Percentiles rank a stretch among this genome's conserved stretches.
These are phyloP conservation scores for Phytophthora europaea DNA, from an alignment of 352 stramenopile genomes.

Conservation along the genomic window DNA sequence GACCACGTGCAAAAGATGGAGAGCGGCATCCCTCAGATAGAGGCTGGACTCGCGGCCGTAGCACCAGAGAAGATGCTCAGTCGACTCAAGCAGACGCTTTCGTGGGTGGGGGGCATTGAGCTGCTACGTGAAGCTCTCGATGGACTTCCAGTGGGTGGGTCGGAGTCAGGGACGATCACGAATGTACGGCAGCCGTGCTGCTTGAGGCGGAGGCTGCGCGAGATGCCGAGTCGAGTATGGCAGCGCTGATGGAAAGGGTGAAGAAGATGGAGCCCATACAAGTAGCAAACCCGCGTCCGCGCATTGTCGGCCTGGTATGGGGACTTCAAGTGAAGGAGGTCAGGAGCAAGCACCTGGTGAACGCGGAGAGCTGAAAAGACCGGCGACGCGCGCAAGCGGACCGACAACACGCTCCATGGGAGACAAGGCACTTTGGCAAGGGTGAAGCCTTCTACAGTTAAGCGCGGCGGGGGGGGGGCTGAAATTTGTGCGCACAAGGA, in stretches of 20 bases:
- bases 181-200: neutral
- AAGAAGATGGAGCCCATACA: neutral
- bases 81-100: neutral
- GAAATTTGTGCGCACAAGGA: too few relatives aligned
- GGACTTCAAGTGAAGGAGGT: neutral
- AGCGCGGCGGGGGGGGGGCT: too few relatives aligned
- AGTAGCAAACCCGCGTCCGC: neutral
- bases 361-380: neutral
- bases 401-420: neutral
- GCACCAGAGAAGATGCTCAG: slow-evolving; percentile 23
- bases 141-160: neutral
- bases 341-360: neutral
- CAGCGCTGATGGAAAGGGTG: neutral
- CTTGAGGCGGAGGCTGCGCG: neutral
- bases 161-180: neutral
- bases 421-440: neutral
- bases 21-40: neutral
- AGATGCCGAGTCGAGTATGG: neutral
- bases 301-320: neutral
- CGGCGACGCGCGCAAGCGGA: neutral
- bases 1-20: slow-evolving; percentile 2
- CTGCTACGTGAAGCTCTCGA: neutral
- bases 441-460: neutral
- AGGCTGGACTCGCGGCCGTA: neutral
- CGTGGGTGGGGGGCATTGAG: neutral